Evolutionary conservation across 441 rosid species (phyloP).

Genomic region (Rhodomyrtus psidioides): DNA sequence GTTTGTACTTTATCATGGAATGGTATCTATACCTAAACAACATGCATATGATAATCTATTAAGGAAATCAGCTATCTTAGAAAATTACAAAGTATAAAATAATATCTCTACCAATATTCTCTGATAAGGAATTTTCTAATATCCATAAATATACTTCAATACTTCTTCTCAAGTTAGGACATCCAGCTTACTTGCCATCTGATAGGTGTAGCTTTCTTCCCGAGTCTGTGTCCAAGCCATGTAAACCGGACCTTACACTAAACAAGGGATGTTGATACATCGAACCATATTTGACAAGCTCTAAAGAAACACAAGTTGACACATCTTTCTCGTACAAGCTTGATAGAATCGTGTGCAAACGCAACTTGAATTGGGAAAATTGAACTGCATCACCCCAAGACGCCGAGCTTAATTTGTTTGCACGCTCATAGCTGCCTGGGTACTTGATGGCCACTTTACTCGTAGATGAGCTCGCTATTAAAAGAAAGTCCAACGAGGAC

Average conservation of each 20-base stretch:
- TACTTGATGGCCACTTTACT: neutral
- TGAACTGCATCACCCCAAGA: neutral
- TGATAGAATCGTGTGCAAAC: neutral
- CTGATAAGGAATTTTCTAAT: neutral
- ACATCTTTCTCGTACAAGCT: neutral
- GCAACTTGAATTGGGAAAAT: neutral
- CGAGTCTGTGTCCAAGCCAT: neutral
- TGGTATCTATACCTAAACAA: neutral
- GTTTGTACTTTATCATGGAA: neutral
- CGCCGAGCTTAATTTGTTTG: neutral
- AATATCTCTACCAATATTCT: neutral
- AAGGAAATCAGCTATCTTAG: neutral
- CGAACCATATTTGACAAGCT: neutral
- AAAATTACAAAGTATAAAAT: neutral
- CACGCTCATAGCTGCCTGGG: neutral
- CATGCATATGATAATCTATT: neutral
- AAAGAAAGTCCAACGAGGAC: neutral
- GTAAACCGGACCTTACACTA: neutral
- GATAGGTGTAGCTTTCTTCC: neutral
- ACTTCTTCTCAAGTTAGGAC: neutral
- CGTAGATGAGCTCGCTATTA: neutral
- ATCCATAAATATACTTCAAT: neutral
- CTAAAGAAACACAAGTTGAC: neutral
- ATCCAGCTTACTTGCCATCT: neutral
- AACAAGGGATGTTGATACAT: neutral